phyloP scores from a whole-genome alignment of 768 basidiomycete species.

The Mycena albidolilacea region DNA sequence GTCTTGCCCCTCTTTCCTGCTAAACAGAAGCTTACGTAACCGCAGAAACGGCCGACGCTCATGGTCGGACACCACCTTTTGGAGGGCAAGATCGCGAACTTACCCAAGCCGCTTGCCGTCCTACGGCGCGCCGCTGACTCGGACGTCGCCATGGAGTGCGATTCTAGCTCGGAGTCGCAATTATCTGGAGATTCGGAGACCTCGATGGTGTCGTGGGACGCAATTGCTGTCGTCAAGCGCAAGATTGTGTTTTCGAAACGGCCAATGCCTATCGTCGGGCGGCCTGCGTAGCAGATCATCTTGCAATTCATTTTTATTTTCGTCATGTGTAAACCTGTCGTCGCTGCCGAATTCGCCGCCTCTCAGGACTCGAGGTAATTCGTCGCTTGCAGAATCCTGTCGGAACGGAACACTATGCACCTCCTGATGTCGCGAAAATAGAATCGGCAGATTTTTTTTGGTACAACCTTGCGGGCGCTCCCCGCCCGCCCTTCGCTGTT shows the following conservation, averaged over 20 bases:
- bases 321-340: too few species aligned
- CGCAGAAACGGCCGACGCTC: conserved; percentile 83
- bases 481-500: too few species aligned
- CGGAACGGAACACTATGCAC: too few species aligned
- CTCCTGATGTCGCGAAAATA: too few species aligned
- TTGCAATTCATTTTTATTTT: too few species aligned
- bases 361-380: too few species aligned
- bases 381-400: too few species aligned
- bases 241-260: conserved; percentile 15
- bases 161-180: background rate
- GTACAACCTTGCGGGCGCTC: too few species aligned
- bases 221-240: background rate
- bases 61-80: conserved; percentile 91
- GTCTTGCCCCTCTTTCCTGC: conserved; percentile 37
- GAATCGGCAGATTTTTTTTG: too few species aligned
- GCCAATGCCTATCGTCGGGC: conserved; percentile 6
- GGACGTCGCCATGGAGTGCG: conserved; percentile 37
- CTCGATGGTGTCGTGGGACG: conserved; percentile 40
- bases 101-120: conserved; percentile 88
- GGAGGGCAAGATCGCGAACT: conserved; percentile 84
- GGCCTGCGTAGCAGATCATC: background rate
- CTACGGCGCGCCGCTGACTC: conserved; percentile 63
- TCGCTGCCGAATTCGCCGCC: too few species aligned
- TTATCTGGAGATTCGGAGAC: conserved; percentile 6
- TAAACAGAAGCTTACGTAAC: conserved; percentile 1